phyloP scores from a whole-genome alignment of 1,284 basidiomycete species.

The Tremellales sp. region DNA sequence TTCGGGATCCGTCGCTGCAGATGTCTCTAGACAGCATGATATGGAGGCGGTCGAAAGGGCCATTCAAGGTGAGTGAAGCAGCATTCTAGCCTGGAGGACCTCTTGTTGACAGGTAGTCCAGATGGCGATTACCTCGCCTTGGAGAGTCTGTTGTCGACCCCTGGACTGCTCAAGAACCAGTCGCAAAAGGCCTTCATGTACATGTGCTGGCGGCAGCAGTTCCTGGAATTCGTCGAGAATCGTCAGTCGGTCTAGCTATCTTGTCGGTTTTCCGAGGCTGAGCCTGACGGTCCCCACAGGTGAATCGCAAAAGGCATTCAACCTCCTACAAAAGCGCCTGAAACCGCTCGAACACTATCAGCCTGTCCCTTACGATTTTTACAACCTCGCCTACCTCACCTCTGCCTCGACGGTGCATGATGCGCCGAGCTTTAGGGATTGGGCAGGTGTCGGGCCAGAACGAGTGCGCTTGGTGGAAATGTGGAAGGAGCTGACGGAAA shows the following conservation, averaged over 20 bases:
- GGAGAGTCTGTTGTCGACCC: constrained; percentile 44
- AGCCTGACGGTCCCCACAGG: constrained; percentile 14
- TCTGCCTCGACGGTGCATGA: constrained; percentile 51
- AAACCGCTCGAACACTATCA: constrained; percentile 55
- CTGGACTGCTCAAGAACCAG: constrained; percentile 46
- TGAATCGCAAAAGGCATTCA: constrained; percentile 52
- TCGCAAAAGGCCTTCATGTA: constrained; percentile 53
- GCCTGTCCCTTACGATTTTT: constrained; percentile 52
- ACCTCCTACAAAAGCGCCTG: constrained; percentile 52
- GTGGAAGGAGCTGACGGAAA: constrained; percentile 47
- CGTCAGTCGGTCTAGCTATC: constrained; percentile 32
- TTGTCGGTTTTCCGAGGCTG: neutral
- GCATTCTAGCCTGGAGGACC: neutral
- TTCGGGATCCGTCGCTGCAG: constrained; percentile 3
- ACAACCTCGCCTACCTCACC: constrained; percentile 52
- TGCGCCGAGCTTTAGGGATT: constrained; percentile 50
- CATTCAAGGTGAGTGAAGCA: constrained; percentile 37
- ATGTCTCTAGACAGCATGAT: constrained; percentile 32
- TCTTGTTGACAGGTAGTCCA: constrained; percentile 12
- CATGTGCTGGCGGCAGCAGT: constrained; percentile 45
- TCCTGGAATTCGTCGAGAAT: constrained; percentile 52
- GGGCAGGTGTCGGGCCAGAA: constrained; percentile 49
- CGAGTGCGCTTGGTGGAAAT: constrained; percentile 42
- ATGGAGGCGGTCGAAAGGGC: constrained; percentile 49
- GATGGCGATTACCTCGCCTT: constrained; percentile 52